phyloP scores from a whole-genome alignment of 371 early-diverging fungal species.

The Rhizopus delemar region DNA sequence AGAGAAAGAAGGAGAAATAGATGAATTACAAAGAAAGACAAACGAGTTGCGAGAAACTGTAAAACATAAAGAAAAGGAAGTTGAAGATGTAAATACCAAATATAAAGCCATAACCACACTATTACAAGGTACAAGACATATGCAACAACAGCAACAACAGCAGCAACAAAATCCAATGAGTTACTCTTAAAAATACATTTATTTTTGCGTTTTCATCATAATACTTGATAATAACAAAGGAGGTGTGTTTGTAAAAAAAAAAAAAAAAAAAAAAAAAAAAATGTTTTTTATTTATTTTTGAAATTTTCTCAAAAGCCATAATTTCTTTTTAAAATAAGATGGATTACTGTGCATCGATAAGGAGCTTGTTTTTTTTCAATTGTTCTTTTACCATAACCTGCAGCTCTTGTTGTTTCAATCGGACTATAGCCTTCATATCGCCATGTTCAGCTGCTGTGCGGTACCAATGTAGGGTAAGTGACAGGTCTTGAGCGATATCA shows the following conservation, averaged over 20 bases:
- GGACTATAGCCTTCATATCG: constrained; percentile 41
- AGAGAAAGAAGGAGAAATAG: constrained; percentile 2
- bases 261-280: too few relatives aligned
- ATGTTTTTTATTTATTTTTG: too few relatives aligned
- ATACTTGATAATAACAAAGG: background rate
- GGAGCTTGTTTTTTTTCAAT: constrained; percentile 4
- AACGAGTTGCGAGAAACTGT: background rate
- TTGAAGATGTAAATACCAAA: background rate
- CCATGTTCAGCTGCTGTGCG: constrained; percentile 59
- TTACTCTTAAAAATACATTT: constrained; percentile 6
- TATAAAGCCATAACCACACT: background rate
- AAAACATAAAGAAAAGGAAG: background rate
- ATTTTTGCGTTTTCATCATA: constrained; percentile 1
- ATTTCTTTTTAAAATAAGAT: too few relatives aligned
- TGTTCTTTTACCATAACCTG: background rate
- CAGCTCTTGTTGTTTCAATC: constrained; percentile 18
- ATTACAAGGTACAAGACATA: constrained; percentile 5
- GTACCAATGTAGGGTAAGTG: constrained; percentile 81
- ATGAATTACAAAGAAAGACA: background rate
- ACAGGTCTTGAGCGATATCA: constrained; percentile 64
- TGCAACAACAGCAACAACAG: background rate
- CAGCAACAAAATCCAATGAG: background rate
- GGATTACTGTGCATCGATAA: too few relatives aligned
- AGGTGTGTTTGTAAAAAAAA: background rate
- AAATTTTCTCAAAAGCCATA: too few relatives aligned